Evolutionary conservation across 305 asterid species (phyloP).

Genomic region (Fraxinus paxiana): DNA sequence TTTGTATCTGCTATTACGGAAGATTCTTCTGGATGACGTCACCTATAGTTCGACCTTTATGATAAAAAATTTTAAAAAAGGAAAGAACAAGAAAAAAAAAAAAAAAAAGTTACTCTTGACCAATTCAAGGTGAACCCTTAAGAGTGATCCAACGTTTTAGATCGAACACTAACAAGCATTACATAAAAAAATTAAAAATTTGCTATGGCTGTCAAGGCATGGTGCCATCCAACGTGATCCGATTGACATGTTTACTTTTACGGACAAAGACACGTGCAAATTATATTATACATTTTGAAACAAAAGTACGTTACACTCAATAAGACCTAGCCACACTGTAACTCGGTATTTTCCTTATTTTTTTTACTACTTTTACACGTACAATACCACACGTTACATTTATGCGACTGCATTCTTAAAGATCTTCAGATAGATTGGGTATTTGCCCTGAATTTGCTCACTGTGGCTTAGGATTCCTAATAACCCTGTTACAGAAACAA

Average conservation of each 20-base stretch:
- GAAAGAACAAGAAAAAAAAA: too few relatives aligned
- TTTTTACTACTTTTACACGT: neutral
- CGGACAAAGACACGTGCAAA: neutral
- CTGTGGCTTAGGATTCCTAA: slow-evolving; percentile 16
- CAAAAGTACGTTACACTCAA: neutral
- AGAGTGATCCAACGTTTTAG: neutral
- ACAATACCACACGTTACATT: neutral
- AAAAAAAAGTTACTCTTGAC: neutral
- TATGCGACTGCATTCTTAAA: neutral
- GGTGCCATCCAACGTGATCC: neutral
- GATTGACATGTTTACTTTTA: neutral
- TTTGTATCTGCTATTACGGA: neutral
- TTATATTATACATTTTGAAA: neutral
- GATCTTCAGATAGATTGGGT: neutral
- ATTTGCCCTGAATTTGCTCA: neutral
- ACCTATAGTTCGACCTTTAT: neutral
- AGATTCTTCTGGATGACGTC: neutral
- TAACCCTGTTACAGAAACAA: neutral
- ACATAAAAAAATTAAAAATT: neutral
- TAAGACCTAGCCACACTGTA: neutral
- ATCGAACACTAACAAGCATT: neutral
- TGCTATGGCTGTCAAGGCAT: neutral
- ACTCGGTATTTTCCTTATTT: neutral
- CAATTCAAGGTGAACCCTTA: neutral
- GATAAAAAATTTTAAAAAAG: too few relatives aligned